These are phyloP conservation scores for Coleophoma crateriformis DNA, from an alignment of 2,329 filamentous ascomycete species.

Conservation along the genomic window DNA sequence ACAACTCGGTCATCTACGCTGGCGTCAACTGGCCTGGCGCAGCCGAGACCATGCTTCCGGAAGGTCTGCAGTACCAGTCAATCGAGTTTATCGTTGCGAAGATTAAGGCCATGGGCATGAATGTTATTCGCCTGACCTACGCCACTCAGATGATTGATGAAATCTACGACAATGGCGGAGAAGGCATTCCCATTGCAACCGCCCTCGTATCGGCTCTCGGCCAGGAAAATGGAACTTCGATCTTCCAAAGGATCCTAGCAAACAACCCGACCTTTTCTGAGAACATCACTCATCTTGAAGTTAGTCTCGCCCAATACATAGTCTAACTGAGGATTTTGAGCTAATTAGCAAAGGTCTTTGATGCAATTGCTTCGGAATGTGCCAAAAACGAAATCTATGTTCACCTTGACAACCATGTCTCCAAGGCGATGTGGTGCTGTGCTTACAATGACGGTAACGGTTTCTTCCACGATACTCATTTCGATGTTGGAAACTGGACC, in stretches of 20 bases:
- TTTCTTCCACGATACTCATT: conserved; percentile 58
- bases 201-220: conserved; percentile 38
- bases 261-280: conserved; percentile 52
- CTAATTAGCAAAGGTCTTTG: conserved; percentile 38
- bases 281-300: conserved; percentile 46
- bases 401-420: conserved; percentile 58
- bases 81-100: conserved; percentile 47
- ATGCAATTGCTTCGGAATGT: conserved; percentile 55
- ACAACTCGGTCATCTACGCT: conserved; percentile 40
- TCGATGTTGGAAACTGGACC: conserved; percentile 52
- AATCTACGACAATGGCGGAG: conserved; percentile 41
- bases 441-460: conserved; percentile 46
- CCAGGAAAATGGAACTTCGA: conserved; percentile 42
- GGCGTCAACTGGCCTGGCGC: conserved; percentile 59
- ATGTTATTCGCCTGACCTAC: conserved; percentile 56
- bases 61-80: conserved; percentile 57
- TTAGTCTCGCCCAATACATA: neutral
- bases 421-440: conserved; percentile 54
- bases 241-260: conserved; percentile 46
- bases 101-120: conserved; percentile 56
- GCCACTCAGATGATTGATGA: conserved; percentile 61
- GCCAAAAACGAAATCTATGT: conserved; percentile 49
- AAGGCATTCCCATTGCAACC: conserved; percentile 40
- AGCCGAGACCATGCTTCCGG: conserved; percentile 59
- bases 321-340: too few relatives aligned